phyloP scores from a whole-genome alignment of 1,139 yeast species.

The Saccharomyces hybrid region DNA sequence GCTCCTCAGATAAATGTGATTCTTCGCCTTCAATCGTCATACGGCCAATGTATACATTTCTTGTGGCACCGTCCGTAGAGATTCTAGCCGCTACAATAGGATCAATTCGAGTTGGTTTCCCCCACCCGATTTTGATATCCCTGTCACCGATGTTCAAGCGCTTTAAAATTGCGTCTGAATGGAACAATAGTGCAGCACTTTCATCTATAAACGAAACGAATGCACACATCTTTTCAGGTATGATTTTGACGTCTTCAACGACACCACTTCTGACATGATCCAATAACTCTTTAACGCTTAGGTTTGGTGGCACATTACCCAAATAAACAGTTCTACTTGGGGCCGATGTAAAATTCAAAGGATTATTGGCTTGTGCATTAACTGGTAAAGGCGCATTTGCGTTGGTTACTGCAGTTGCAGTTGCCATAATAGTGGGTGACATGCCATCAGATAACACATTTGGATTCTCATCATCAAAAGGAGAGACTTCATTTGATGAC shows the following conservation, averaged over 20 bases:
- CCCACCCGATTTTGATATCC: constrained; percentile 69
- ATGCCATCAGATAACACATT: constrained; percentile 2
- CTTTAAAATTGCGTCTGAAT: constrained; percentile 49
- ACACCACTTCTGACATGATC: constrained; percentile 90
- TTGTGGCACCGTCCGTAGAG: constrained; percentile 79
- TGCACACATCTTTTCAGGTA: constrained; percentile 49
- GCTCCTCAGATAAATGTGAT: constrained; percentile 43
- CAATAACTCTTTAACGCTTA: constrained; percentile 72
- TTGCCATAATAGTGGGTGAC: constrained; percentile 4
- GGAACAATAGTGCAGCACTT: constrained; percentile 46
- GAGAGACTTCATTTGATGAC: background rate
- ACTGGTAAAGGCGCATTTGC: constrained; percentile 17
- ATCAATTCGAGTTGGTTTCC: constrained; percentile 57
- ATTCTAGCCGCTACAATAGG: constrained; percentile 68
- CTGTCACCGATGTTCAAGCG: constrained; percentile 44
- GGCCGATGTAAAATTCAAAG: constrained; percentile 36
- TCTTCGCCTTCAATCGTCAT: constrained; percentile 11
- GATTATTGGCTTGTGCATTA: constrained; percentile 18
- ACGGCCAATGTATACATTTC: constrained; percentile 80
- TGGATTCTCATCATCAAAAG: background rate
- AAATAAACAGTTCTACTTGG: constrained; percentile 84
- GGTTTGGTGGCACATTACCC: constrained; percentile 80
- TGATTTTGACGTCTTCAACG: constrained; percentile 57
- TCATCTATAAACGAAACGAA: constrained; percentile 48
- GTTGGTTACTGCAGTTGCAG: constrained; percentile 20